A percentile compares a stretch with the other conserved stretches of the same genome.
These are phyloP conservation scores for Epichloe sylvatica DNA, from an alignment of 2,329 filamentous ascomycete genomes.

Conservation along the genomic window DNA sequence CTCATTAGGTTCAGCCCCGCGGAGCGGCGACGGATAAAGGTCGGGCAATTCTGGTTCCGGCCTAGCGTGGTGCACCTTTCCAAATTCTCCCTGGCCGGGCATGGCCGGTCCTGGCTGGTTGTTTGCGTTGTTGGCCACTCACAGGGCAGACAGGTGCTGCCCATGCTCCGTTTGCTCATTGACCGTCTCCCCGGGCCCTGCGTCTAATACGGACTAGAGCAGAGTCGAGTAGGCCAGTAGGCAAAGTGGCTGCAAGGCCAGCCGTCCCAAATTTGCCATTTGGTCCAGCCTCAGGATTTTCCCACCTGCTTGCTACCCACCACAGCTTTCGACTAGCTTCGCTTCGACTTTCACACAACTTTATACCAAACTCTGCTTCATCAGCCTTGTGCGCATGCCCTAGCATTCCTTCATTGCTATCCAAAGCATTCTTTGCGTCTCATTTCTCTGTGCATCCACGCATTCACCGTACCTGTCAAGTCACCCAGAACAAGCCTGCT, in stretches of 20 bases:
- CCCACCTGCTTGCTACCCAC: conserved; percentile 10
- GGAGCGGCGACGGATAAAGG: conserved; percentile 17
- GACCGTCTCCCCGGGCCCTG: conserved; percentile 2
- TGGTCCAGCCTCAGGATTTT: conserved; percentile 22
- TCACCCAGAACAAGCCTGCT: not conserved
- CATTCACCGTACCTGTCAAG: not conserved
- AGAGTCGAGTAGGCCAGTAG: not conserved
- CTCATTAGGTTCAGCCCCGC: conserved; percentile 21
- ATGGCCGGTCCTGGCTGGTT: too few species aligned
- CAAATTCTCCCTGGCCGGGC: too few species aligned
- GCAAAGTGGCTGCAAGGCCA: conserved; percentile 5
- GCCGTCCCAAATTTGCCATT: conserved; percentile 19
- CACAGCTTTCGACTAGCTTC: conserved; percentile 7
- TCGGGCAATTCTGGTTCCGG: conserved; percentile 9
- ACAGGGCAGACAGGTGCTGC: too few species aligned
- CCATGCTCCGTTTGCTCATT: not conserved
- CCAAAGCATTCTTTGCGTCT: conserved; percentile 2
- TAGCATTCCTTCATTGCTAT: conserved; percentile 5
- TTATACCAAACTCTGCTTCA: conserved; percentile 2
- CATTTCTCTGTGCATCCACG: conserved; percentile 1
- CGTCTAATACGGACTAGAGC: not conserved
- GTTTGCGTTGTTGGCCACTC: too few species aligned
- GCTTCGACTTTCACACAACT: conserved; percentile 7
- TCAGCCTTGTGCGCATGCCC: conserved; percentile 4
- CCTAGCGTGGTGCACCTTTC: too few species aligned